phyloP scores from a whole-genome alignment of 73 alveolate genomes.

The Uronychia setigera region DNA sequence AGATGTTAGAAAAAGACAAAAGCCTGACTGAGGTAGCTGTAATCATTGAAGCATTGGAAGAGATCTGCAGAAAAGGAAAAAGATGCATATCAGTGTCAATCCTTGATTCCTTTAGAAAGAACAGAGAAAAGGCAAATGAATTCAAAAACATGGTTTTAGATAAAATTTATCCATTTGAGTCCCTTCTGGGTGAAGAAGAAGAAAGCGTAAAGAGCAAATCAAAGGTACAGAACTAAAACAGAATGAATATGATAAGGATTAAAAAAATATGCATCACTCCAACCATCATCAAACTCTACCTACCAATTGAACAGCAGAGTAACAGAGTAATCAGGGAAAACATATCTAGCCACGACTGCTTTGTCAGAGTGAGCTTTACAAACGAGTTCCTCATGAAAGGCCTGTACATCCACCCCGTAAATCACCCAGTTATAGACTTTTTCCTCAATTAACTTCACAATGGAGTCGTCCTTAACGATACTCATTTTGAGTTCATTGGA shows the following conservation, averaged over 20 bases:
- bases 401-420: background rate
- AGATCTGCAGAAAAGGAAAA: background rate
- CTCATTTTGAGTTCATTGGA: conserved; percentile 15
- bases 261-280: background rate
- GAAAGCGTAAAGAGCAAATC: background rate
- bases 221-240: background rate
- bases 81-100: too few relatives aligned
- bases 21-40: background rate
- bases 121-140: background rate
- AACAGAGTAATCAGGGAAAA: background rate
- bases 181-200: background rate
- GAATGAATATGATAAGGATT: background rate
- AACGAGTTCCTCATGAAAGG: conserved; percentile 1
- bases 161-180: too few relatives aligned
- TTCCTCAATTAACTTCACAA: background rate
- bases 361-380: background rate
- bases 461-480: conserved; percentile 8
- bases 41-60: background rate
- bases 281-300: background rate
- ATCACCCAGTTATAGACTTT: background rate
- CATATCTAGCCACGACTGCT: background rate
- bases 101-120: background rate
- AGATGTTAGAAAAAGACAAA: background rate
- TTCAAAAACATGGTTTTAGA: background rate
- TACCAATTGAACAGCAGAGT: background rate